Evolutionary conservation across 352 stramenopile genomes (phyloP).

Genomic region (Phytopythium mirpurense): DNA sequence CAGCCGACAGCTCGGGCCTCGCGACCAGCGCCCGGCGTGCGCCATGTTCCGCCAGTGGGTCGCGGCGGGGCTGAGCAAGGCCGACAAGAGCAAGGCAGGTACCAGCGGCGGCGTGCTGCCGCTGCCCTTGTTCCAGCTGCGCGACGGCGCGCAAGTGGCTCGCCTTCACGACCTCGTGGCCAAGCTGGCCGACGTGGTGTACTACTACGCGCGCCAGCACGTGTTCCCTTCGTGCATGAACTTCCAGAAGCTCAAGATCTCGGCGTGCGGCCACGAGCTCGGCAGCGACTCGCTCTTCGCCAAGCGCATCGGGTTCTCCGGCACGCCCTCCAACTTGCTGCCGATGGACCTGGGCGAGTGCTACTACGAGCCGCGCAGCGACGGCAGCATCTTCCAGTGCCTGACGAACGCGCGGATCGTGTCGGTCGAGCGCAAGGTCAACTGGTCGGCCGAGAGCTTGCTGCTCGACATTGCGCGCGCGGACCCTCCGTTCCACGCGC

Average conservation of each 20-base stretch:
- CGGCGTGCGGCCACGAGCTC: constrained; percentile 98
- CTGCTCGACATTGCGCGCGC: constrained; percentile 72
- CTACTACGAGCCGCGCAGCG: constrained; percentile 97
- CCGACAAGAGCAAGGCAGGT: constrained; percentile 17
- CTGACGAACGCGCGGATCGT: constrained; percentile 93
- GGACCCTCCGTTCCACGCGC: constrained; percentile 71
- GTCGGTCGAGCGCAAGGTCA: constrained; percentile 76
- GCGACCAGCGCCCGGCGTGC: constrained; percentile 70
- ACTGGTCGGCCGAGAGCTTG: constrained; percentile 74
- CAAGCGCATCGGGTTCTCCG: constrained; percentile 97
- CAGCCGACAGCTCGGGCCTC: constrained; percentile 75
- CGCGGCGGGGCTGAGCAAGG: constrained; percentile 26
- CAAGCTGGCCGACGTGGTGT: constrained; percentile 92
- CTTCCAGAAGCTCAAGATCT: constrained; percentile 98
- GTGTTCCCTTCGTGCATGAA: constrained; percentile 99
- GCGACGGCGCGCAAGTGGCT: constrained; percentile 94
- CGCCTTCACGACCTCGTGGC: constrained; percentile 93
- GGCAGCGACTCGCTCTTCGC: constrained; percentile 98
- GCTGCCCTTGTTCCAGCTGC: constrained; percentile 96
- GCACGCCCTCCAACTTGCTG: constrained; percentile 98
- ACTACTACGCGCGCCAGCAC: constrained; percentile 98
- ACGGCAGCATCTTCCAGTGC: constrained; percentile 98
- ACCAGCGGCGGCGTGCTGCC: constrained; percentile 72
- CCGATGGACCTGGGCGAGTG: constrained; percentile 98
- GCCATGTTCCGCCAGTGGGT: constrained; percentile 83